A percentile compares a stretch with the other conserved stretches of the same genome.
Evolutionary conservation across 768 basidiomycete genomes (phyloP).

Genomic region (Pholiota conissans): DNA sequence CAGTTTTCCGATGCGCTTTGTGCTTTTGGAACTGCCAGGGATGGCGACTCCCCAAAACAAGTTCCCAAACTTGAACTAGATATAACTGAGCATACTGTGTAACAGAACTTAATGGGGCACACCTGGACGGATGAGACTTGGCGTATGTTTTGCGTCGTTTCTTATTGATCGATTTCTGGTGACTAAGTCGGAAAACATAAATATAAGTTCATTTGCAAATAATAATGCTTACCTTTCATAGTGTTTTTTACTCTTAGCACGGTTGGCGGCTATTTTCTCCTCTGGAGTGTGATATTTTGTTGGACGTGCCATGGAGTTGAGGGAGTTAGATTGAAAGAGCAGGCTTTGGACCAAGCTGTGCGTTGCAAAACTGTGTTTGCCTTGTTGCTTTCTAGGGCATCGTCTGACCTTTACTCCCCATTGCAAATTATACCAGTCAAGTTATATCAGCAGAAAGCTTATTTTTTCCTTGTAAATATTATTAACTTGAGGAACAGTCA

Average conservation of each 20-base stretch:
- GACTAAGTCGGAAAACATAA: neutral
- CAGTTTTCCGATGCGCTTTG: too few relatives aligned
- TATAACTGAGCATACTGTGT: too few relatives aligned
- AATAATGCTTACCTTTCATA: conserved; percentile 15
- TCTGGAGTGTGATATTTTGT: conserved; percentile 8
- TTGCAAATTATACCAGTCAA: neutral
- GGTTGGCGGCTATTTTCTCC: conserved; percentile 11
- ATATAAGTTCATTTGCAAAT: neutral
- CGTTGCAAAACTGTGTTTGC: neutral
- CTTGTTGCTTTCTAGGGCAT: neutral
- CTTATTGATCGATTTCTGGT: neutral
- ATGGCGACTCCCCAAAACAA: too few relatives aligned
- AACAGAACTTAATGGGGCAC: too few relatives aligned
- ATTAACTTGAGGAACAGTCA: too few relatives aligned
- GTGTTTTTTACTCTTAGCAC: conserved; percentile 14
- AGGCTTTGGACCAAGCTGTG: neutral
- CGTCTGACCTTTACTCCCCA: neutral
- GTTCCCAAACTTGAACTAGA: too few relatives aligned
- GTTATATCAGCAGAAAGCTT: neutral
- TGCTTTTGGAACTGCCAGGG: too few relatives aligned
- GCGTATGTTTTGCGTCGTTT: neutral
- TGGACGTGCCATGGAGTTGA: conserved; percentile 11
- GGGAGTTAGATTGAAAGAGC: too few relatives aligned
- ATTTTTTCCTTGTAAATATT: neutral
- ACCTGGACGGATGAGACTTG: too few relatives aligned